These are phyloP conservation scores for Pezicula neosporulosa DNA, from an alignment of 2,329 filamentous ascomycete species.

Conservation along the genomic window DNA sequence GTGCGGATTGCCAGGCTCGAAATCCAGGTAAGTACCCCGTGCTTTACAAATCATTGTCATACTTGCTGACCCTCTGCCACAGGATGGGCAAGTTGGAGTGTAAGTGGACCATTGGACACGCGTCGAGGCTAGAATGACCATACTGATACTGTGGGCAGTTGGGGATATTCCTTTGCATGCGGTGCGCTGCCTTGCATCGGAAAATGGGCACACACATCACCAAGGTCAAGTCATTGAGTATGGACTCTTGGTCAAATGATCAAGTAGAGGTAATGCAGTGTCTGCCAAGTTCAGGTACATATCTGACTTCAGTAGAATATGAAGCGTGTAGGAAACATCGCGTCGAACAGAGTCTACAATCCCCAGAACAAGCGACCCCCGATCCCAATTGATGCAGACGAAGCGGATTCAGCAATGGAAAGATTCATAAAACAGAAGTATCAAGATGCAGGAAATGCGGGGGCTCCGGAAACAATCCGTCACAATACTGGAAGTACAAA, in stretches of 20 bases:
- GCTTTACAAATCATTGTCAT: not conserved
- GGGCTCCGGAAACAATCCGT: slow-evolving; percentile 37
- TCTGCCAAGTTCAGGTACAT: not conserved
- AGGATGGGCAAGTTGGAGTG: slow-evolving; percentile 34
- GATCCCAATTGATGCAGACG: slow-evolving; percentile 85
- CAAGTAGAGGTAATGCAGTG: slow-evolving; percentile 78
- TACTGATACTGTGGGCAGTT: slow-evolving; percentile 52
- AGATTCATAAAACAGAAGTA: slow-evolving; percentile 95
- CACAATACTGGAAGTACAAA: slow-evolving; percentile 39
- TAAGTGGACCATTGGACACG: slow-evolving; percentile 17
- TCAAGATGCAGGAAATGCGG: slow-evolving; percentile 55
- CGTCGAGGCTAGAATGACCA: not conserved
- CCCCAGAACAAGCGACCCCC: slow-evolving; percentile 78
- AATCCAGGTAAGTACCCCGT: slow-evolving; percentile 72
- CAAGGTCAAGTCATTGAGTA: slow-evolving; percentile 97
- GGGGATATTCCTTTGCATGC: slow-evolving; percentile 96
- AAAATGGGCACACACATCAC: slow-evolving; percentile 97
- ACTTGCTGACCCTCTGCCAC: slow-evolving; percentile 9
- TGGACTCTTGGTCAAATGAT: slow-evolving; percentile 95
- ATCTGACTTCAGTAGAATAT: slow-evolving; percentile 63
- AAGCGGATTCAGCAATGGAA: slow-evolving; percentile 92
- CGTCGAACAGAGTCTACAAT: slow-evolving; percentile 88
- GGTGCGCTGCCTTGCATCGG: slow-evolving; percentile 90
- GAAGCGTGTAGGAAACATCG: slow-evolving; percentile 83
- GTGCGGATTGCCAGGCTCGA: slow-evolving; percentile 86